Evolutionary conservation across 352 stramenopile species (phyloP).

Genomic region (Pythium oligandrum): DNA sequence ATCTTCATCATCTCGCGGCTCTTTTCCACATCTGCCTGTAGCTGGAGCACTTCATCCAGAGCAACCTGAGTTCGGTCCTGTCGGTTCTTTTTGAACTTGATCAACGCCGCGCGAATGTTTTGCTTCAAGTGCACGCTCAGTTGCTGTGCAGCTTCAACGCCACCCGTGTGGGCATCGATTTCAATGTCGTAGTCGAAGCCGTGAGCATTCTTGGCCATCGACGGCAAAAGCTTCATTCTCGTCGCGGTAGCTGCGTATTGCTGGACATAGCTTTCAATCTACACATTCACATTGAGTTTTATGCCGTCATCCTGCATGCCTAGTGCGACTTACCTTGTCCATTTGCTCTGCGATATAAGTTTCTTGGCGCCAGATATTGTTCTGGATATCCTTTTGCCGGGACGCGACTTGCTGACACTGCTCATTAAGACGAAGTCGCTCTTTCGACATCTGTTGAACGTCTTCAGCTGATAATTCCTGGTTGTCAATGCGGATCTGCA

Average conservation of each 20-base stretch:
- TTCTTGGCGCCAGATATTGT: conserved; percentile 57
- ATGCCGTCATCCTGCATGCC: too few relatives aligned
- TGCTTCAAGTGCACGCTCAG: conserved; percentile 65
- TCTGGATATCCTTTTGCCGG: conserved; percentile 53
- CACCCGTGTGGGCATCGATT: conserved; percentile 55
- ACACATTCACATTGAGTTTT: background rate
- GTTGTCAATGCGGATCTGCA: conserved; percentile 67
- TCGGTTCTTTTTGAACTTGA: conserved; percentile 62
- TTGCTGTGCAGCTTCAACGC: conserved; percentile 46
- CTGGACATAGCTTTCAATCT: conserved; percentile 63
- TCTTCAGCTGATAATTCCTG: conserved; percentile 78
- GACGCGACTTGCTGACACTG: conserved; percentile 61
- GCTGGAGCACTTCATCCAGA: conserved; percentile 48
- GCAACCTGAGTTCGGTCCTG: conserved; percentile 46
- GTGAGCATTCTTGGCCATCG: conserved; percentile 75
- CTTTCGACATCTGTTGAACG: conserved; percentile 65
- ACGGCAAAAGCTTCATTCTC: conserved; percentile 84
- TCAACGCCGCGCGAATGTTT: conserved; percentile 44
- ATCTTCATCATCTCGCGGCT: conserved; percentile 43
- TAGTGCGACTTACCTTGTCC: conserved; percentile 37
- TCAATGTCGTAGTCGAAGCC: conserved; percentile 73
- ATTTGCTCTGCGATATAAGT: conserved; percentile 62
- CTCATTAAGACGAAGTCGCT: conserved; percentile 67
- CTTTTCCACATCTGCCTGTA: conserved; percentile 51
- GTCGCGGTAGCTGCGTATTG: conserved; percentile 78